phyloP scores from a whole-genome alignment of 2,329 filamentous ascomycete genomes.

The Aspergillus cejpii region DNA sequence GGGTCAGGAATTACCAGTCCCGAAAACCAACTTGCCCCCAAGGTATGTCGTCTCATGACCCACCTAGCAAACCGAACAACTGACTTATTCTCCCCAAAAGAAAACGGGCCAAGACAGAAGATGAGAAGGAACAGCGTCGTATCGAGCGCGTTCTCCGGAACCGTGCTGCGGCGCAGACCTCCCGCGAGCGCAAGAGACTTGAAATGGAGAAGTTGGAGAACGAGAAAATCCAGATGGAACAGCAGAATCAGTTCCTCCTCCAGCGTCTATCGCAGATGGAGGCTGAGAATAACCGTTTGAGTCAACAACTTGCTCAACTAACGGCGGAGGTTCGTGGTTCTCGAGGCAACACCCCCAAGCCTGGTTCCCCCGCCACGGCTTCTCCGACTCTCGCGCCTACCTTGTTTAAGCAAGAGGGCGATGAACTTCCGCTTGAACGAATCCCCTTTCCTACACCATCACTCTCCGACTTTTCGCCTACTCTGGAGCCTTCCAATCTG shows the following conservation, averaged over 20 bases:
- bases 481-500: conserved; percentile 38
- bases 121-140: conserved; percentile 96
- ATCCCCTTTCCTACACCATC: conserved; percentile 38
- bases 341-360: conserved; percentile 35
- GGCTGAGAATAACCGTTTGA: conserved; percentile 47
- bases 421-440: conserved; percentile 38
- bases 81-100: conserved; percentile 39
- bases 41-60: conserved; percentile 52
- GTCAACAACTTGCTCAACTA: conserved; percentile 47
- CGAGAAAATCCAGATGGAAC: conserved; percentile 59
- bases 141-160: conserved; percentile 97
- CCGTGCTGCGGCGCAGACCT: conserved; percentile 91
- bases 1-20: conserved; percentile 93
- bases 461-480: conserved; percentile 36
- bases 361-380: conserved; percentile 28
- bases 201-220: conserved; percentile 78
- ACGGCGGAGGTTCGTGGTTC: conserved; percentile 41
- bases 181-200: conserved; percentile 81
- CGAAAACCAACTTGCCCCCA: conserved; percentile 91
- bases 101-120: conserved; percentile 97
- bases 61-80: not conserved
- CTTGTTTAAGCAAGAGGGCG: conserved; percentile 41
- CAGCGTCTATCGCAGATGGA: conserved; percentile 55
- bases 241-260: conserved; percentile 65
- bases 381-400: conserved; percentile 39